Evolutionary conservation across 2,329 filamentous ascomycete genomes (phyloP), one percentile per base, ranked within the genome.

Genomic region (Dothideomycetes sp.): DNA sequence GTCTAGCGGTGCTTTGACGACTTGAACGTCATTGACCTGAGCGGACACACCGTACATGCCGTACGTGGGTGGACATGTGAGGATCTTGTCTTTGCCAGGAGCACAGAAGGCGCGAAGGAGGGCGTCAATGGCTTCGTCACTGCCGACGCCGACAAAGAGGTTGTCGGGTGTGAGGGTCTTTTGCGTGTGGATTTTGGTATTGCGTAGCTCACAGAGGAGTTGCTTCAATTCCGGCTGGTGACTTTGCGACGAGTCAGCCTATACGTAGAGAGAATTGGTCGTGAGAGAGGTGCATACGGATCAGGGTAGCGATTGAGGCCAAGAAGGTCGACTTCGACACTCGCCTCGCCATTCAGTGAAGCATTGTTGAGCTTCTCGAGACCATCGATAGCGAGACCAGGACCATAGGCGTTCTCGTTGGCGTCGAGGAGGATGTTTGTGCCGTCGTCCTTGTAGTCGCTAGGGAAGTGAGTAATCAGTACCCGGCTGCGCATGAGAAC

Each of bases 11-110:
- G 96, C 79, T 58, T 83, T 85, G 51, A 93, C 81, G 18, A 96
- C 76, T 32, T 73, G 73, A 15, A 98, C 72, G 57, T 96, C 91
- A 67, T 98, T 98, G 51, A 95, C 82, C 58, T 93, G 83, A 1
- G 91, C 91, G 5, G 85, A 93, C 13, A 98, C 91, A 33, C 78
- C 71, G 69, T 98, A 98, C 91, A 98, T 98, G 65, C 91, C 91
- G 61, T 98, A 98, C 1, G 91, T 98, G 1, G 91, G 91, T 13
- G 91, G 91, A 57, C 89, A 96, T 29, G 86, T 89, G 24, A 98
- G 74, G 58, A 98, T 93, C 58, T 84, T 86, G 64, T 98, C 91
- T 50, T 73, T 73, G 32, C 82, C 85, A 1, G 91, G 91, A 2
- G 78, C 68, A 65, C 91, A 98, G 69, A 98, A 98, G 63, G 84